Evolutionary conservation across 2,329 filamentous ascomycete genomes (phyloP).

Genomic region (Fusarium pseudograminearum): DNA sequence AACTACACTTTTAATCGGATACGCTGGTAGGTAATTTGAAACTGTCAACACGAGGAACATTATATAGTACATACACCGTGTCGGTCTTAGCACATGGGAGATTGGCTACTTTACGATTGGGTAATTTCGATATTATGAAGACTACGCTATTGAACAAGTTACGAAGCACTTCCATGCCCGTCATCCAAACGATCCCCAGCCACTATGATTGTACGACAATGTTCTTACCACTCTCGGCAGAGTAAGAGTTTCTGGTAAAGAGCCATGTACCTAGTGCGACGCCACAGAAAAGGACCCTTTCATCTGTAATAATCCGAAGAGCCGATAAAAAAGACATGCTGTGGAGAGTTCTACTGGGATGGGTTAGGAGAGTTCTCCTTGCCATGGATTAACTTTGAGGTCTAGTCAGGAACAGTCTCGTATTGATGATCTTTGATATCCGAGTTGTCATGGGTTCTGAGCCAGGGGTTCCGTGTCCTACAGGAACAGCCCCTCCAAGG

Average conservation of each 20-base stretch:
- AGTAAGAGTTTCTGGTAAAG: conserved; percentile 1
- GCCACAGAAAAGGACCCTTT: conserved; percentile 6
- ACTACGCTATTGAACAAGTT: not conserved
- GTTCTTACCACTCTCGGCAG: conserved; percentile 2
- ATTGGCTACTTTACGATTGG: conserved; percentile 16
- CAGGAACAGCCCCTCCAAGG: not conserved
- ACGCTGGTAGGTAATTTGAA: not conserved
- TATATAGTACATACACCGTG: not conserved
- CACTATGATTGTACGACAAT: conserved; percentile 3
- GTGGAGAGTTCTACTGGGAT: conserved; percentile 13
- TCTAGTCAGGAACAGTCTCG: conserved; percentile 35
- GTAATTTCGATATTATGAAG: conserved; percentile 33
- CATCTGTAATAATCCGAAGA: not conserved
- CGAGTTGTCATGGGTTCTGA: conserved; percentile 22
- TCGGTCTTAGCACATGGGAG: conserved; percentile 1
- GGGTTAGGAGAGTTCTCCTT: conserved; percentile 5
- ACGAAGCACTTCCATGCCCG: not conserved
- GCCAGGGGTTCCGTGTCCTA: conserved; percentile 11
- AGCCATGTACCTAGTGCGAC: conserved; percentile 16
- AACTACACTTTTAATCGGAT: conserved; percentile 6
- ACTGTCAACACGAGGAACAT: not conserved
- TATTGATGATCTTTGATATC: conserved; percentile 26
- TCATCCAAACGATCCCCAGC: not conserved
- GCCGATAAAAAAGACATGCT: not conserved
- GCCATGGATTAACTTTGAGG: conserved; percentile 9